phyloP scores from a whole-genome alignment of 331 rosid species.

The Phaseolus coccineus region DNA sequence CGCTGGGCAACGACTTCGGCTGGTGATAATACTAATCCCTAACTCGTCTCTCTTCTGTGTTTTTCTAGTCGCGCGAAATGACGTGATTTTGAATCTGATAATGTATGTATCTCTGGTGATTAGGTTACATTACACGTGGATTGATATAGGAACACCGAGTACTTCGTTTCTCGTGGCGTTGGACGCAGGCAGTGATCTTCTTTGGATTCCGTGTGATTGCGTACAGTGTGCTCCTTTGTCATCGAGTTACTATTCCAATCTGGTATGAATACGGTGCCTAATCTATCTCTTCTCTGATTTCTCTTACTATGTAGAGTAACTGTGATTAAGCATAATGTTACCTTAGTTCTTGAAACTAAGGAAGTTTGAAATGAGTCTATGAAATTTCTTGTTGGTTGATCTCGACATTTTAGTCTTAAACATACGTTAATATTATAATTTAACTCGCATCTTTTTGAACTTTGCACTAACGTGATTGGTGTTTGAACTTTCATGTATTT shows the following conservation, averaged over 20 bases:
- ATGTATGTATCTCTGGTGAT: neutral
- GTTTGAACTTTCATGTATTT: neutral
- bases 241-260: slow-evolving; percentile 63
- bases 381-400: neutral
- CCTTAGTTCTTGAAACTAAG: neutral
- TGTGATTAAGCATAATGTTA: neutral
- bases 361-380: neutral
- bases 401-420: neutral
- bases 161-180: slow-evolving; percentile 91
- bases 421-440: neutral
- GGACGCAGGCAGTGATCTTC: slow-evolving; percentile 93
- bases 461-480: neutral
- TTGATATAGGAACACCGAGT: slow-evolving; percentile 91
- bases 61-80: neutral
- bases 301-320: neutral
- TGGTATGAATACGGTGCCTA: slow-evolving; percentile 58
- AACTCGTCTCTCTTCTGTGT: neutral
- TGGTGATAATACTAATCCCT: slow-evolving; percentile 52
- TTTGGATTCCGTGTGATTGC: slow-evolving; percentile 97
- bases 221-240: slow-evolving; percentile 90
- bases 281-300: neutral
- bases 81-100: slow-evolving; percentile 34
- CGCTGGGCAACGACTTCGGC: slow-evolving; percentile 85
- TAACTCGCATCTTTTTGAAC: neutral
- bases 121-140: slow-evolving; percentile 97